Evolutionary conservation across 768 basidiomycete genomes (phyloP).

Genomic region (Filobasidium floriforme): DNA sequence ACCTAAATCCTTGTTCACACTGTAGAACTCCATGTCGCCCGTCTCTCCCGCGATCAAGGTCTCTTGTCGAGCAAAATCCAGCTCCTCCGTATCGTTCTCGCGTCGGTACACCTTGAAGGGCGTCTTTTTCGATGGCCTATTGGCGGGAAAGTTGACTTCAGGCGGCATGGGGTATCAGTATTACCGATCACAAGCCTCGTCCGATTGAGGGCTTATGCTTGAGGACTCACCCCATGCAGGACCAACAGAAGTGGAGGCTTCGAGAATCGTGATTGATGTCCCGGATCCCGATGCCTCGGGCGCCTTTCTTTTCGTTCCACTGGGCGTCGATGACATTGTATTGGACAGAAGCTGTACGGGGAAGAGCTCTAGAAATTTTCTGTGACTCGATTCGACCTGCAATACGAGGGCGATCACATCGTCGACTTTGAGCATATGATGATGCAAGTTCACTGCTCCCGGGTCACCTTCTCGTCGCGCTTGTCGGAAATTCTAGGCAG

Average conservation of each 20-base stretch:
- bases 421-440: no score
- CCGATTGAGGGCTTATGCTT: not conserved
- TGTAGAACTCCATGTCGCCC: slow-evolving; percentile 71
- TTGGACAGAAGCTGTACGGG: not conserved
- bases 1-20: slow-evolving; percentile 52
- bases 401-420: no score
- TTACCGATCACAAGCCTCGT: not conserved
- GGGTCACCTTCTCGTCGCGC: not conserved
- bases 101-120: slow-evolving; percentile 38
- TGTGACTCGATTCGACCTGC: no score
- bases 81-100: slow-evolving; percentile 15
- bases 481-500: slow-evolving; percentile 1
- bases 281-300: not conserved
- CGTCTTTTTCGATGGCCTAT: slow-evolving; percentile 36
- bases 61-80: slow-evolving; percentile 31
- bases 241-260: slow-evolving; percentile 4
- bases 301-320: not conserved
- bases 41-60: slow-evolving; percentile 71
- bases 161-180: not conserved
- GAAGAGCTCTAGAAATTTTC: no score
- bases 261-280: slow-evolving; percentile 1
- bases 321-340: not conserved
- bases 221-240: slow-evolving; percentile 32
- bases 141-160: slow-evolving; percentile 43
- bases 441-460: not conserved